Base-by-base conservation (phyloP, 306 rosid genomes). In the Psophocarpus tetragonolobus region DNA sequence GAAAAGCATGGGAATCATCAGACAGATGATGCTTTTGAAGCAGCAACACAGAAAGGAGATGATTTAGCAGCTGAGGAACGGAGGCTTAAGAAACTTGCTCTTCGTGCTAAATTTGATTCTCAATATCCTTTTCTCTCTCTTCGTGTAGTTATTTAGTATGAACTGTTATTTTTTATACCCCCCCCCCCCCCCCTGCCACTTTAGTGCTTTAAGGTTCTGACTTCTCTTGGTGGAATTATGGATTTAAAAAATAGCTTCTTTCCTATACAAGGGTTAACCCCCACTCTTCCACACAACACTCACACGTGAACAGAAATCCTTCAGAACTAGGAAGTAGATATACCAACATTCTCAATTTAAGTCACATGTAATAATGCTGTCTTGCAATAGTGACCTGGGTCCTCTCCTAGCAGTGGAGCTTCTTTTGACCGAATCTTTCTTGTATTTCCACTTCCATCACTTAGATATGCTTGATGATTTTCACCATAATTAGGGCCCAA, bases 1-100 rank as follows among this genome's bases (percentile, higher is more conserved):
- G 90, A 84, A 79, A 87, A 77, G 77, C 33, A 74, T 66, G 90
- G 71, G 63, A 75, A 74, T 33, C 8, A 35, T 75, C 84, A 38
- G 70, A 76, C 78, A 60, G 82, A 82, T 80, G 74, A 77, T 39
- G 39, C 50, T 62, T 68, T 63, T 24, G 56, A 81, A 36, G 73
- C 69, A 45, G 76, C 65, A 62, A 36, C 48, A 58, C 84, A 56
- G 21, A 87, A 79, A 78, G 90, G 77, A 75, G 82, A 63, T 53
- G 88, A 87, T 83, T 42, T 50, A 36, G 89, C 86, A 85, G 84
- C 80, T 71, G 93, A 88, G 75, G 76, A 89, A 81, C 80, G 96
- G 81, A 89, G 88, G 89, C 89, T 80, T 54, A 92, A 86, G 87
- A 95, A 95, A 83, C 93, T 91, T 73, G 92, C 97, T 42, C 91